phyloP scores from a whole-genome alignment of 257 asterid genomes.

The Dorcoceras hygrometricum region DNA sequence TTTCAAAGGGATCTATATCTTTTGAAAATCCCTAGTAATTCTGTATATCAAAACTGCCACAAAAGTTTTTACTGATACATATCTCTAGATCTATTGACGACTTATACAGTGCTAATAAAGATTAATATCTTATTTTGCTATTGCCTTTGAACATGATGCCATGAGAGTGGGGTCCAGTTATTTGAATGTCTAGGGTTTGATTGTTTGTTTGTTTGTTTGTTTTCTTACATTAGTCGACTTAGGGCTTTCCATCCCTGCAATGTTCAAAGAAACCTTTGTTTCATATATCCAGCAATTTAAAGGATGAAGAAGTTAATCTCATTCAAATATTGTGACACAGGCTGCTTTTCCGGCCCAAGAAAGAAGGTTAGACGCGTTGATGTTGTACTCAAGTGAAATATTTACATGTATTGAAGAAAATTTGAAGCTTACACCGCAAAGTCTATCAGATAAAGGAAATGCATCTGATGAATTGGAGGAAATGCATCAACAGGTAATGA shows the following conservation, averaged over 20 bases:
- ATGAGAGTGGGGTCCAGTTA: neutral
- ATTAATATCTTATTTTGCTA: neutral
- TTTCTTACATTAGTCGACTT: neutral
- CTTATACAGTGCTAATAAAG: neutral
- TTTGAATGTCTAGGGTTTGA: neutral
- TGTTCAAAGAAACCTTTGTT: slow-evolving; percentile 1
- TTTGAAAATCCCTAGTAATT: neutral
- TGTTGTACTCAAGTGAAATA: slow-evolving; percentile 70
- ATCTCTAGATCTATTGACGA: too few species aligned
- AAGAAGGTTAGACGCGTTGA: slow-evolving; percentile 83
- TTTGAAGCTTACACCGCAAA: slow-evolving; percentile 83
- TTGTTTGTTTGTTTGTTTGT: too few species aligned
- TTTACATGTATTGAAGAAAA: slow-evolving; percentile 80
- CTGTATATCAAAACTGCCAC: neutral
- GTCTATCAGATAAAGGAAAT: slow-evolving; percentile 83
- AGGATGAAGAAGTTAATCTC: slow-evolving; percentile 23
- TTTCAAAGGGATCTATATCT: neutral
- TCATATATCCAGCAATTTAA: slow-evolving; percentile 3
- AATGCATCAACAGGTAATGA: slow-evolving; percentile 84
- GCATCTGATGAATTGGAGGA: slow-evolving; percentile 92
- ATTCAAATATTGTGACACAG: slow-evolving; percentile 38
- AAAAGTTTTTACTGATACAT: too few species aligned
- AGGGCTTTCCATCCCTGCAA: neutral
- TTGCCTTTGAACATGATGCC: neutral
- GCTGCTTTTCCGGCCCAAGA: slow-evolving; percentile 85